These are phyloP conservation scores for Sugiyamaella lignohabitans DNA, from an alignment of 805 yeast species.

Conservation along the genomic window DNA sequence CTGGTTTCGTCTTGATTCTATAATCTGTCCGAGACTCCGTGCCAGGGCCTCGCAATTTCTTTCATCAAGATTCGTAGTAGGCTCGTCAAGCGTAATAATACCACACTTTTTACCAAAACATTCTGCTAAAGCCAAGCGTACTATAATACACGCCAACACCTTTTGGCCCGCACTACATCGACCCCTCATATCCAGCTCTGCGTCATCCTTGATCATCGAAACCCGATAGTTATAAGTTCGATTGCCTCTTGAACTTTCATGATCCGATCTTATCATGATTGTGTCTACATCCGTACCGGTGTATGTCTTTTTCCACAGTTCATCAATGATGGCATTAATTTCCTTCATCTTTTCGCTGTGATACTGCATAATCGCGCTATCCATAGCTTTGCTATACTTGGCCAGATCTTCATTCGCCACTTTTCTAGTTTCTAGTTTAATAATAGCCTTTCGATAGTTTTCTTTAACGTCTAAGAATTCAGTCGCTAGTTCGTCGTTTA, in stretches of 20 bases:
- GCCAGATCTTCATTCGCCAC: constrained; percentile 75
- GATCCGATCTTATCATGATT: constrained; percentile 78
- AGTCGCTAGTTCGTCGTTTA: constrained; percentile 53
- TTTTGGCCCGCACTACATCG: constrained; percentile 98
- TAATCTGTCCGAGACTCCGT: constrained; percentile 64
- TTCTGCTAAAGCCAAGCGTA: constrained; percentile 87
- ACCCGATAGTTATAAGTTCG: constrained; percentile 87
- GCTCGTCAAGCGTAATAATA: constrained; percentile 93
- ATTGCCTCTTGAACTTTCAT: constrained; percentile 41
- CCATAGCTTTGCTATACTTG: constrained; percentile 78
- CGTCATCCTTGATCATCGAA: constrained; percentile 88
- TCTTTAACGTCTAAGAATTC: constrained; percentile 67
- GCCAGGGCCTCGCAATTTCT: constrained; percentile 89
- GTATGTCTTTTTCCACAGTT: constrained; percentile 89
- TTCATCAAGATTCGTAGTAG: constrained; percentile 89
- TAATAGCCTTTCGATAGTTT: constrained; percentile 61
- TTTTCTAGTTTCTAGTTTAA: constrained; percentile 66
- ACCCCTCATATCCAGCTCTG: constrained; percentile 95
- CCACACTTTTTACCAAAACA: constrained; percentile 95
- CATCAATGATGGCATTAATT: constrained; percentile 80
- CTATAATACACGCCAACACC: constrained; percentile 85
- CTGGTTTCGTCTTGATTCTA: constrained; percentile 67
- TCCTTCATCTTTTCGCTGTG: constrained; percentile 90
- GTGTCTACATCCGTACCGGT: constrained; percentile 94
- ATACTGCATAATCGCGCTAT: constrained; percentile 86